A percentile compares a stretch with the other conserved stretches of the same genome.
Evolutionary conservation across 306 rosid genomes (phyloP).

Genomic region (Quercus gilva): DNA sequence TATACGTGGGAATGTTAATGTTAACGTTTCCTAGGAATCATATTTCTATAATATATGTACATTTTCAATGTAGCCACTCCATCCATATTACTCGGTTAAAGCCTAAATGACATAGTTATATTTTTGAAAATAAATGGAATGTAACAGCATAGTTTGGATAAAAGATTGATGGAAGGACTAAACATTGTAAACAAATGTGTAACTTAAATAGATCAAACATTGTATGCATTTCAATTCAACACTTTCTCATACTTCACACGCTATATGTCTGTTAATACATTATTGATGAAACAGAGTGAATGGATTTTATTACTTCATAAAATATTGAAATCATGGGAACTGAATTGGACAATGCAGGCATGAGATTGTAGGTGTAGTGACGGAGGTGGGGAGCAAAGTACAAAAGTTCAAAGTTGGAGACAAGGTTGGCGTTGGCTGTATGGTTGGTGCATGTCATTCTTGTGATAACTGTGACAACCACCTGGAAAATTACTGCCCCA

Average conservation of each 20-base stretch:
- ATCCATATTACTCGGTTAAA: too few species aligned
- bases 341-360: neutral
- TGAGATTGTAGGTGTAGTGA: slow-evolving; percentile 28
- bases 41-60: too few species aligned
- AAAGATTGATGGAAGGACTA: too few species aligned
- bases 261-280: neutral
- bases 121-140: too few species aligned
- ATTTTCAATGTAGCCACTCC: too few species aligned
- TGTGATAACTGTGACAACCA: slow-evolving; percentile 15
- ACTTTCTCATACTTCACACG: neutral
- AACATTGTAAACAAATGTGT: too few species aligned
- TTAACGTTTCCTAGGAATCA: too few species aligned
- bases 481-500: slow-evolving; percentile 20
- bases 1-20: too few species aligned
- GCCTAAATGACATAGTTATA: too few species aligned
- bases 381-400: slow-evolving; percentile 27
- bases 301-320: neutral
- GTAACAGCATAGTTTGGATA: too few species aligned
- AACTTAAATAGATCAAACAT: too few species aligned
- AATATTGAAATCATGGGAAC: neutral
- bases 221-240: too few species aligned
- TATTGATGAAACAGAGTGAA: neutral
- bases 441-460: slow-evolving; percentile 13
- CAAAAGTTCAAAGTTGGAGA: slow-evolving; percentile 32
- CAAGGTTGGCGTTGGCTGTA: slow-evolving; percentile 31